Conservation (phyloP, 2,329 filamentous ascomycete genomes). For the Alternaria metachromatica region DNA sequence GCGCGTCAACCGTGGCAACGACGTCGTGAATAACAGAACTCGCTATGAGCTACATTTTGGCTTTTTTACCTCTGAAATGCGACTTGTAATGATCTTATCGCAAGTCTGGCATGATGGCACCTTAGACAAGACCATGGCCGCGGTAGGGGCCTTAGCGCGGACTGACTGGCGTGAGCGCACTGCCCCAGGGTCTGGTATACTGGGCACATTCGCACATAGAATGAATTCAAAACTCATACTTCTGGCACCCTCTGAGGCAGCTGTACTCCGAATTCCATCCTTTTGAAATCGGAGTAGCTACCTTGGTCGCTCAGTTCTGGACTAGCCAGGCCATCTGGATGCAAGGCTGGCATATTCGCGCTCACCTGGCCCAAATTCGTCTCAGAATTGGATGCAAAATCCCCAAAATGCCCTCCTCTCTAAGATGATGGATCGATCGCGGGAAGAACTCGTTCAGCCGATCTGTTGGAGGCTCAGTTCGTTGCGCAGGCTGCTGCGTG, state of each 20-base stretch:
- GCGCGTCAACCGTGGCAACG: neutral
- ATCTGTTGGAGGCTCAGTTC: neutral
- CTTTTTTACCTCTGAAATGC: neutral
- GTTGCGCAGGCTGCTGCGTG: neutral
- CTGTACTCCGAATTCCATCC: neutral
- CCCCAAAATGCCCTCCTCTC: neutral
- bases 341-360: neutral
- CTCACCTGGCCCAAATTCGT: neutral
- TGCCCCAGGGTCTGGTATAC: neutral
- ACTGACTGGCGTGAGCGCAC: neutral
- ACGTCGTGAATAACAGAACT: neutral
- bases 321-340: neutral
- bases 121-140: neutral
- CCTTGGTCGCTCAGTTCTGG: neutral
- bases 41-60: neutral
- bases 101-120: neutral
- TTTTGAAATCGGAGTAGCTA: neutral
- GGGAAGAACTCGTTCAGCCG: neutral
- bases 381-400: neutral
- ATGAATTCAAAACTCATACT: neutral
- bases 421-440: neutral
- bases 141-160: neutral
- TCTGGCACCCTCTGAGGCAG: neutral
- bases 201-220: neutral
- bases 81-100: neutral